phyloP scores from a whole-genome alignment of 441 rosid species.

The Lepidium campestre region DNA sequence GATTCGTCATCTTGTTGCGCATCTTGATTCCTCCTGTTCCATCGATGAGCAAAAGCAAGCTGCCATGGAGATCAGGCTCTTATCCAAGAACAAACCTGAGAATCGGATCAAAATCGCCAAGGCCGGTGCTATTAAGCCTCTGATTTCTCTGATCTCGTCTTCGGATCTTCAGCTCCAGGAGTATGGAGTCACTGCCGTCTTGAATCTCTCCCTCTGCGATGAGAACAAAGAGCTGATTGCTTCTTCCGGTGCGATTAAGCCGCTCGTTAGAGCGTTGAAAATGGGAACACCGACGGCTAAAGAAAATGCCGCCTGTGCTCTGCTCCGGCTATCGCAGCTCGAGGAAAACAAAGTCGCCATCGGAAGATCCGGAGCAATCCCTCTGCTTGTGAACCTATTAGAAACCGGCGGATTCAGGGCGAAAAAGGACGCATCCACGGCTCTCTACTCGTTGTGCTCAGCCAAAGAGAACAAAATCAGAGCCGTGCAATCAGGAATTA shows the following conservation, averaged over 20 bases:
- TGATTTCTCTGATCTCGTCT: conserved; percentile 53
- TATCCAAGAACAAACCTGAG: conserved; percentile 81
- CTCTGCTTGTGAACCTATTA: conserved; percentile 54
- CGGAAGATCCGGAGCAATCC: conserved; percentile 94
- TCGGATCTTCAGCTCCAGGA: conserved; percentile 79
- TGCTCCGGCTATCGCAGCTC: conserved; percentile 70
- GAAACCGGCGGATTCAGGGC: conserved; percentile 75
- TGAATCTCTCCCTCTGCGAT: conserved; percentile 88
- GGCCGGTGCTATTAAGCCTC: conserved; percentile 77
- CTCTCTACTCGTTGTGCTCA: conserved; percentile 72
- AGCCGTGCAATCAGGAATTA: conserved; percentile 69
- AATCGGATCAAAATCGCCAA: conserved; percentile 77
- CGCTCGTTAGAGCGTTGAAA: conserved; percentile 63
- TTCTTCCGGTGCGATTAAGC: conserved; percentile 76
- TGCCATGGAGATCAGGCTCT: conserved; percentile 87
- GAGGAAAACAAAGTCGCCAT: conserved; percentile 71
- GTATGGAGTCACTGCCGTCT: conserved; percentile 79
- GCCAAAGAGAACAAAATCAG: conserved; percentile 73
- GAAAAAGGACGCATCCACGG: conserved; percentile 88
- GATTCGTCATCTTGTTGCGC: conserved; percentile 58
- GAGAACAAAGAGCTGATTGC: conserved; percentile 76
- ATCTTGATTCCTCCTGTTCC: conserved; percentile 62
- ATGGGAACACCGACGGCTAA: conserved; percentile 75
- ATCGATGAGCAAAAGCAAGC: conserved; percentile 87
- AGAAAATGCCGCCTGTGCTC: conserved; percentile 89